Conservation (phyloP, 129 eudicot species). For the Rutidosis leptorrhynchoides region DNA sequence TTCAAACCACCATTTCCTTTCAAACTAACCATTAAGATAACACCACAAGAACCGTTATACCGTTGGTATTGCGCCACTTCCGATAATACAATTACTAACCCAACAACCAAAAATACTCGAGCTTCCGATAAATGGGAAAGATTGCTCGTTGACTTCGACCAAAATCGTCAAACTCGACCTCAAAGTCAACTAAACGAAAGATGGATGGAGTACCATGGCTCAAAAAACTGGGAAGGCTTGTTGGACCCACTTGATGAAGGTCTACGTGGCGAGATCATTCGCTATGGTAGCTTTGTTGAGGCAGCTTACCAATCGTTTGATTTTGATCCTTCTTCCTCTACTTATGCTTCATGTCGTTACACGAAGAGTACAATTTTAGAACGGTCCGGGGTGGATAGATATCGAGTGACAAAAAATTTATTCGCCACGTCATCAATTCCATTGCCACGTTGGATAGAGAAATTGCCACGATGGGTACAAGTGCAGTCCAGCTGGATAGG, state of each 20-base stretch:
- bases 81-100: not conserved
- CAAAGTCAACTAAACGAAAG: constrained; percentile 26
- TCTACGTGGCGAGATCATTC: constrained; percentile 58
- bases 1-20: constrained; percentile 36
- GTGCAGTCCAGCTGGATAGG: constrained; percentile 78
- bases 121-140: constrained; percentile 40
- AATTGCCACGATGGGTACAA: constrained; percentile 55
- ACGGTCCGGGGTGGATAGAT: constrained; percentile 42
- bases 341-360: constrained; percentile 43
- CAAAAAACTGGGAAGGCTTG: constrained; percentile 75
- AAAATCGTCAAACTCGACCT: not conserved
- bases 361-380: constrained; percentile 36
- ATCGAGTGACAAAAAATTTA: constrained; percentile 53
- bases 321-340: constrained; percentile 57
- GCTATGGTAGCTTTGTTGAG: constrained; percentile 77
- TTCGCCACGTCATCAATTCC: constrained; percentile 65
- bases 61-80: constrained; percentile 25
- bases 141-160: constrained; percentile 10
- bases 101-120: constrained; percentile 2
- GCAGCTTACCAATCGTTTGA: constrained; percentile 60
- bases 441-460: constrained; percentile 60
- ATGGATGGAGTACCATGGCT: constrained; percentile 82
- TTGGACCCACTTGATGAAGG: constrained; percentile 77
- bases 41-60: constrained; percentile 25
- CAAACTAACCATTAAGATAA: constrained; percentile 20